These are phyloP conservation scores for Apiospora sp. DNA, from an alignment of 2,329 filamentous ascomycete genomes.

Conservation along the genomic window DNA sequence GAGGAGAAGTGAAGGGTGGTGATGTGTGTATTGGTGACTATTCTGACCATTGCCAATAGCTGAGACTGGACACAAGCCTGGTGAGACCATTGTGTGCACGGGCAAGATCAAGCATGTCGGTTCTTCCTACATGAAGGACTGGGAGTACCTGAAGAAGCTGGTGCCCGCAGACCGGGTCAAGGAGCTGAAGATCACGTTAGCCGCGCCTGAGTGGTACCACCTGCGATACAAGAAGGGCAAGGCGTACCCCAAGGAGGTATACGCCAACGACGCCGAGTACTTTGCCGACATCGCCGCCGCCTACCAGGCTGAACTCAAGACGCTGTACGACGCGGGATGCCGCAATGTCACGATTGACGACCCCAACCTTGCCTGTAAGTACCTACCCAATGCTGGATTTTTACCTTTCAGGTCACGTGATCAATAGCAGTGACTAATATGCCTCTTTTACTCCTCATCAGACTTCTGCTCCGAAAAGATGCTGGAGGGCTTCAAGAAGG, in stretches of 20 bases:
- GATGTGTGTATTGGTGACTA: too few relatives aligned
- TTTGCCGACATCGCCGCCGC: conserved; percentile 71
- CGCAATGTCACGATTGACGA: conserved; percentile 73
- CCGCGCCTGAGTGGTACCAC: conserved; percentile 65
- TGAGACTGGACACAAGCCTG: conserved; percentile 55
- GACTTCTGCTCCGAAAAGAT: conserved; percentile 80
- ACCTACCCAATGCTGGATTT: neutral
- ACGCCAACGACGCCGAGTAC: conserved; percentile 66
- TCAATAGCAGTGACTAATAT: neutral
- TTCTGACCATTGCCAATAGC: conserved; percentile 35
- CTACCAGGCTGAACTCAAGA: conserved; percentile 63
- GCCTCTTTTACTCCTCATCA: conserved; percentile 37
- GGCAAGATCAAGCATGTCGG: conserved; percentile 56
- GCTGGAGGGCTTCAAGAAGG: conserved; percentile 75
- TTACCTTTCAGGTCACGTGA: neutral
- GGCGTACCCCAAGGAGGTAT: conserved; percentile 65
- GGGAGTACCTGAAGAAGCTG: conserved; percentile 49
- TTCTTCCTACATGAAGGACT: conserved; percentile 52
- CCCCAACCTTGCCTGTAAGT: conserved; percentile 71
- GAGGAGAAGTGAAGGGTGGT: neutral
- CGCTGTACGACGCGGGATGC: conserved; percentile 68
- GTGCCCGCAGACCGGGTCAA: conserved; percentile 68
- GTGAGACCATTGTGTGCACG: conserved; percentile 54
- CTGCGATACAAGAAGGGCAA: conserved; percentile 61
- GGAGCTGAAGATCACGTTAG: conserved; percentile 62